These are phyloP conservation scores for Suillus subluteus DNA, from an alignment of 768 basidiomycete species.

Conservation along the genomic window DNA sequence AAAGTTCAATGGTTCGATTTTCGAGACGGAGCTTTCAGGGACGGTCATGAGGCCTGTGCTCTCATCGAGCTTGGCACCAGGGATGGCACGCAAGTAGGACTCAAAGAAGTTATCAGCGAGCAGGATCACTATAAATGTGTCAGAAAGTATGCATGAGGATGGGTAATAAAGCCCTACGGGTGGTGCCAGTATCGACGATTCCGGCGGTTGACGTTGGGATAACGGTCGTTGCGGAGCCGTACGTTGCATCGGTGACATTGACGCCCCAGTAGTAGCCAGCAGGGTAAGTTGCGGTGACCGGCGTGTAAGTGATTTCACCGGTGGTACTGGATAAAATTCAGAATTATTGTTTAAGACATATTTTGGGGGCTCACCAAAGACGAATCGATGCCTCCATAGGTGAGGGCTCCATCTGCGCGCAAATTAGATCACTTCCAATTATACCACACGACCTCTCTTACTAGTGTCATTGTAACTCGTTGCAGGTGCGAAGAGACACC, in stretches of 20 bases:
- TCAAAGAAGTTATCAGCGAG: constrained; percentile 16
- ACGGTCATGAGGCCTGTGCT: constrained; percentile 6
- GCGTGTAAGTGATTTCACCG: constrained; percentile 23
- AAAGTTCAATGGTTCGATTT: constrained; percentile 12
- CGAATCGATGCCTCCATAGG: constrained; percentile 22
- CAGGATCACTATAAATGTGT: constrained; percentile 14
- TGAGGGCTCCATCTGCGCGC: constrained; percentile 19
- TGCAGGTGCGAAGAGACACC: constrained; percentile 21
- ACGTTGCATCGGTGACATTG: constrained; percentile 16
- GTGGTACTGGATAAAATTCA: constrained; percentile 15
- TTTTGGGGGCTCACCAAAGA: constrained; percentile 12
- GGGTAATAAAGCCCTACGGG: constrained; percentile 7
- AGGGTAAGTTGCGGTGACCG: constrained; percentile 23
- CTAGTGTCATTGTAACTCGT: constrained; percentile 15
- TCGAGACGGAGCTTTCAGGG: constrained; percentile 3
- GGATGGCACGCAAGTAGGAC: constrained; percentile 5
- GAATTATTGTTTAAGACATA: neutral
- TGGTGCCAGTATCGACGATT: constrained; percentile 27
- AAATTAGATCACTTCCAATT: constrained; percentile 1
- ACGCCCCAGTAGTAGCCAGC: constrained; percentile 26
- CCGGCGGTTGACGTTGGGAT: constrained; percentile 20
- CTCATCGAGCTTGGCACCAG: constrained; percentile 2
- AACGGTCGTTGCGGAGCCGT: constrained; percentile 8
- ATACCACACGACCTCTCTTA: neutral
- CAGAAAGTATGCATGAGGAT: neutral